Base-by-base conservation (phyloP, 164 flowering plant species). In the Santalum album region DNA sequence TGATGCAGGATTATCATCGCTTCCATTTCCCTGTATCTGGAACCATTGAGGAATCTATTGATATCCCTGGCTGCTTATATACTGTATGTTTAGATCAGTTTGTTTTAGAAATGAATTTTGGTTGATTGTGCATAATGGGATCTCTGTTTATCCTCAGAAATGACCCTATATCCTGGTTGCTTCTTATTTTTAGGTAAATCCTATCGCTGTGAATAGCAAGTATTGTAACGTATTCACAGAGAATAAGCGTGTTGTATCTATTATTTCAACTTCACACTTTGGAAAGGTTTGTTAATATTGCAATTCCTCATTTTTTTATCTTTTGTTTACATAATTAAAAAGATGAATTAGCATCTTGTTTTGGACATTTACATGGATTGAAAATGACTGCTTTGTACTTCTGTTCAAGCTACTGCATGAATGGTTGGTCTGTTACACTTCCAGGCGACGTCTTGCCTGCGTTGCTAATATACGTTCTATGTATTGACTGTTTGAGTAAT, bases 161-260 rank as follows among this genome's bases (percentile, higher is more conserved):
- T 59, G 51, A n/a, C 38, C 17, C 14, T 62, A 59, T 56, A 62
- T 25, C 36, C 17, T 47, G 26, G 35, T 57, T 26, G 39, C 39
- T 51, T 49, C 19, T 1, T 60, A 0, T 58, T 9, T 55, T 12
- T 40, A 89, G 96, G 98, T 92, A 57, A 92, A 92, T 67, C 98
- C 98, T 12, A 87, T 92, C 55, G 98, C 96, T 54, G 96, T 92
- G 44, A 92, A 92, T 62, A 89, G 96, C 80, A 82, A 86, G 62
- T 91, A 88, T 49, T 92, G 94, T 55, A 86, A 92, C 65, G 96
- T 92, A 60, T 86, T 89, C 80, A 88, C 98, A 1, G 96, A 92
- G 75, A 92, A 92, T 57, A 92, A 92, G 75, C 78, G 98, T 58
- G 88, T 68, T 53, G 94, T 86, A 39, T 71, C 85, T 53, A 52